A percentile compares a stretch with the other conserved stretches of the same genome.
These are phyloP conservation scores for Geranium incanum DNA, from an alignment of 441 rosid species.

Conservation along the genomic window DNA sequence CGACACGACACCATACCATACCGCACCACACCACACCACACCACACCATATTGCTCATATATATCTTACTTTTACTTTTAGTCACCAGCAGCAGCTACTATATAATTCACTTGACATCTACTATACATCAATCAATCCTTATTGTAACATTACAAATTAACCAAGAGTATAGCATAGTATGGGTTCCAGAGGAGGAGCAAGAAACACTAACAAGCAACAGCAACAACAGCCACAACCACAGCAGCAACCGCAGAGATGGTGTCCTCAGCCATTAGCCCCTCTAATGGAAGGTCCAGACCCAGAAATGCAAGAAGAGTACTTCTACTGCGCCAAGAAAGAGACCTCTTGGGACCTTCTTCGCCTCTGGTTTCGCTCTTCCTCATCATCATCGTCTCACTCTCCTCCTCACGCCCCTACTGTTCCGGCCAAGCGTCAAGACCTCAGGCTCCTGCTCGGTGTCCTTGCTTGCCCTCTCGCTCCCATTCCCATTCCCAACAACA, in stretches of 20 bases:
- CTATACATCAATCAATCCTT: no score
- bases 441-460: slow-evolving; percentile 74
- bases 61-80: no score
- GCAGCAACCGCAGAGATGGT: slow-evolving; percentile 43
- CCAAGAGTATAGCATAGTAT: background rate
- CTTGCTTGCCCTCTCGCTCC: slow-evolving; percentile 90
- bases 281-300: slow-evolving; percentile 92
- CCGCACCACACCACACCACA: no score
- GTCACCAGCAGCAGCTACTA: no score
- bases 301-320: slow-evolving; percentile 55
- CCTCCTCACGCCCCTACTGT: background rate
- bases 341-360: slow-evolving; percentile 77
- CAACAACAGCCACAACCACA: no score
- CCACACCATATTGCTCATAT: no score
- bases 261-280: slow-evolving; percentile 66
- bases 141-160: no score
- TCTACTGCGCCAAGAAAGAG: slow-evolving; percentile 46
- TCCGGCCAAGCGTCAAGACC: slow-evolving; percentile 52
- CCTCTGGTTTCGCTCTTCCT: slow-evolving; percentile 57
- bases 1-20: no score
- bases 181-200: slow-evolving; percentile 46
- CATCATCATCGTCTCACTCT: no score
- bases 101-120: no score
- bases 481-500: slow-evolving; percentile 32
- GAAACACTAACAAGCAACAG: background rate